A percentile compares a stretch with the other conserved stretches of the same genome.
These are phyloP conservation scores for Penicilliopsis zonata DNA, from an alignment of 495 filamentous ascomycete species.

Conservation along the genomic window DNA sequence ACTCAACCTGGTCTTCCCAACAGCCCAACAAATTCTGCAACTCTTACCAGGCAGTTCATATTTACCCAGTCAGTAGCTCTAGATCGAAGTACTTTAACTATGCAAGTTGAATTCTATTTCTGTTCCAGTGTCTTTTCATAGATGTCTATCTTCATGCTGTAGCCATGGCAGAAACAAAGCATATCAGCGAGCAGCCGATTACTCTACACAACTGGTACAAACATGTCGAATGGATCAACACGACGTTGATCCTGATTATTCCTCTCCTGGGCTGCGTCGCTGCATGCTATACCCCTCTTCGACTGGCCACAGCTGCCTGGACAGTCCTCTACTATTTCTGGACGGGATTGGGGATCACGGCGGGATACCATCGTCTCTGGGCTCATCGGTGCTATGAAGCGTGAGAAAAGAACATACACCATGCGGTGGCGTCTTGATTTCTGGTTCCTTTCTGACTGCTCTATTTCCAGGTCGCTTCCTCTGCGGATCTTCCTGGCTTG, in stretches of 20 bases:
- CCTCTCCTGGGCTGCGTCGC: slow-evolving; percentile 65
- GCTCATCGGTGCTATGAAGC: too few relatives aligned
- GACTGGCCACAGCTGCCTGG: slow-evolving; percentile 66
- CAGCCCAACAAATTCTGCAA: too few relatives aligned
- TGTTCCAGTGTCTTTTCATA: not conserved
- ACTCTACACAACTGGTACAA: slow-evolving; percentile 88
- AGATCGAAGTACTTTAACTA: too few relatives aligned
- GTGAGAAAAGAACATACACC: too few relatives aligned
- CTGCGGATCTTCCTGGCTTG: slow-evolving; percentile 88
- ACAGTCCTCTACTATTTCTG: slow-evolving; percentile 84
- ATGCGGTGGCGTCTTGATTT: too few relatives aligned
- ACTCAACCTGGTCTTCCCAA: too few relatives aligned
- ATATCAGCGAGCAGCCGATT: slow-evolving; percentile 52
- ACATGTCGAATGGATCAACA: slow-evolving; percentile 94
- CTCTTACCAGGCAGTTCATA: too few relatives aligned
- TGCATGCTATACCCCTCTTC: slow-evolving; percentile 71
- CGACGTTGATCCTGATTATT: slow-evolving; percentile 73
- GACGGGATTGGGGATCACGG: slow-evolving; percentile 82
- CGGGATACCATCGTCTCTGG: slow-evolving; percentile 87
- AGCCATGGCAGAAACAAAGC: slow-evolving; percentile 5
- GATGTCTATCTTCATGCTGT: not conserved
- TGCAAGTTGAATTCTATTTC: too few relatives aligned
- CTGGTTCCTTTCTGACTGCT: too few relatives aligned
- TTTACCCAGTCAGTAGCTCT: too few relatives aligned
- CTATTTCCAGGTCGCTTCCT: slow-evolving; percentile 76